Conservation (phyloP, 2,329 filamentous ascomycete species). For the Phyllosticta capitalensis region DNA sequence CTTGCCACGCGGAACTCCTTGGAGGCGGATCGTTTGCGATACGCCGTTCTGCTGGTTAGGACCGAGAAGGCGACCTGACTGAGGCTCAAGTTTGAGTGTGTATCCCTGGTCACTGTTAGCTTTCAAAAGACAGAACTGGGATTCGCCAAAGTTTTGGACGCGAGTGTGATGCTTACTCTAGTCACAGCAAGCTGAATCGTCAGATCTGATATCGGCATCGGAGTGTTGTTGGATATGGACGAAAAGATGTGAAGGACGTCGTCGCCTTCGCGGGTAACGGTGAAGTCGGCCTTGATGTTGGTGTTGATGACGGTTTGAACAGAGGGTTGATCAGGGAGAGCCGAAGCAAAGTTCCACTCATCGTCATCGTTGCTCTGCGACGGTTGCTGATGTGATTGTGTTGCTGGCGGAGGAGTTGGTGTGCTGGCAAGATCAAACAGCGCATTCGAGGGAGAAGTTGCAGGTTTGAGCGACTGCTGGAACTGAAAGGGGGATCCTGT, state of each 20-base stretch:
- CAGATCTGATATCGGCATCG: constrained; percentile 63
- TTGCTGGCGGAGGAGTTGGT: constrained; percentile 9
- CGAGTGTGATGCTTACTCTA: constrained; percentile 50
- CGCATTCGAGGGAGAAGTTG: constrained; percentile 19
- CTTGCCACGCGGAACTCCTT: constrained; percentile 61
- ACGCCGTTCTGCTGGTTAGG: constrained; percentile 68
- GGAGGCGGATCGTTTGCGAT: constrained; percentile 69
- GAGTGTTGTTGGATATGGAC: constrained; percentile 73
- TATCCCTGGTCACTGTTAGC: constrained; percentile 51
- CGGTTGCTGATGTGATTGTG: constrained; percentile 13
- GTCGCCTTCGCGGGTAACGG: constrained; percentile 51
- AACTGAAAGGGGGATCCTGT: constrained; percentile 41
- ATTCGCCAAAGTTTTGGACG: background rate
- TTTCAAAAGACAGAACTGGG: background rate
- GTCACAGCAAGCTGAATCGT: constrained; percentile 91
- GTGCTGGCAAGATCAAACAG: constrained; percentile 28
- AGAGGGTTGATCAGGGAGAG: constrained; percentile 58
- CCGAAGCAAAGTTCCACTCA: constrained; percentile 89
- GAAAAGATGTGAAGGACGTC: constrained; percentile 60
- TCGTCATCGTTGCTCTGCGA: constrained; percentile 71
- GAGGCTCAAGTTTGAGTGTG: constrained; percentile 71
- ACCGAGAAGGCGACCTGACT: constrained; percentile 66
- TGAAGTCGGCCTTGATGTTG: constrained; percentile 62
- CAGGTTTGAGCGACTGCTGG: constrained; percentile 33
- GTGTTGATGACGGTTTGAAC: constrained; percentile 62